These are phyloP conservation scores for Rhizopogon rudus DNA, from an alignment of 768 basidiomycete genomes.

Conservation along the genomic window DNA sequence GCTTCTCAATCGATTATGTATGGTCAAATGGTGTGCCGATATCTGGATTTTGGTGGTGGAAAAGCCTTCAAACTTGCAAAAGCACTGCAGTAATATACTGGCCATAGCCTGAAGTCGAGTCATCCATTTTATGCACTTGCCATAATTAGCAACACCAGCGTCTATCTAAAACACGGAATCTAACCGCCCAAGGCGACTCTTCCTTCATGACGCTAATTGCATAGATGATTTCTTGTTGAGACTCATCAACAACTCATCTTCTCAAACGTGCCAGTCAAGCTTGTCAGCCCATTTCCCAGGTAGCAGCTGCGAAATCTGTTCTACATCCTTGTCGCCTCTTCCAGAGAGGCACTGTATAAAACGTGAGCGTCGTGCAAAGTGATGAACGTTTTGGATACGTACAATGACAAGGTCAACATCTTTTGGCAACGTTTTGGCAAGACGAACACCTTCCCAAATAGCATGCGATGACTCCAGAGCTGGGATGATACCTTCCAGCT, in stretches of 20 bases:
- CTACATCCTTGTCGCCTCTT: conserved; percentile 96
- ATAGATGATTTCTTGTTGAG: neutral
- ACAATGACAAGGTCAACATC: conserved; percentile 90
- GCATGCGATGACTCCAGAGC: conserved; percentile 96
- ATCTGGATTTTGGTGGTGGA: neutral
- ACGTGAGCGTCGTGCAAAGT: neutral
- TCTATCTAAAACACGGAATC: neutral
- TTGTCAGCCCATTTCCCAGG: conserved; percentile 92
- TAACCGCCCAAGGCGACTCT: neutral
- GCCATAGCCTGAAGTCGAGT: conserved; percentile 7
- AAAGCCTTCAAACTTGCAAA: neutral
- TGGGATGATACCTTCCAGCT: conserved; percentile 96
- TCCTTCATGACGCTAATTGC: neutral
- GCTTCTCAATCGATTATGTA: neutral
- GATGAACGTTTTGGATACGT: conserved; percentile 27
- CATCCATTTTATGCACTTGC: conserved; percentile 13
- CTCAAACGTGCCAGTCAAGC: conserved; percentile 84
- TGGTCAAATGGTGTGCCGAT: neutral
- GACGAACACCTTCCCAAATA: conserved; percentile 84
- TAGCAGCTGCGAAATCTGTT: conserved; percentile 89
- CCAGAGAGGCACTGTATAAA: conserved; percentile 80
- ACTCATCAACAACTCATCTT: neutral
- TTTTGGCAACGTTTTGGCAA: conserved; percentile 81
- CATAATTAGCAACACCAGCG: conserved; percentile 8
- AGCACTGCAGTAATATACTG: neutral